Base-by-base conservation (phyloP, 1,139 yeast genomes). In the Sugiyamaella castrensis region DNA sequence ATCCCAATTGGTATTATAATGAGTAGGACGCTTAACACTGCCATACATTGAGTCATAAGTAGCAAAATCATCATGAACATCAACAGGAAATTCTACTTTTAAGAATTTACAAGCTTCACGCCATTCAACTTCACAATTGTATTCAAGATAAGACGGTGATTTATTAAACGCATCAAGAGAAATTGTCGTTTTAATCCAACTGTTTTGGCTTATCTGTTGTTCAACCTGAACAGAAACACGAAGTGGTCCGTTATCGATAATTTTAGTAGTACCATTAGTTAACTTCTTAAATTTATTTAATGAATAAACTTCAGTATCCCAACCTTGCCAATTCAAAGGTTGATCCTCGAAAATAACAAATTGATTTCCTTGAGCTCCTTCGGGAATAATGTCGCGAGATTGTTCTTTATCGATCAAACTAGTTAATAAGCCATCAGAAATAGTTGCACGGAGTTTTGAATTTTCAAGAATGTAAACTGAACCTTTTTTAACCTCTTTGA, bases 21-120 rank as follows among this genome's bases (percentile, higher is more conserved):
- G 97, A 0, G 98, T 92, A 42, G 98, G 95, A 59, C 98, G 79
- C 61, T 79, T 82, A 10, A 95, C 92, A 41, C 86, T 70, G 51
- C 98, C 98, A 68, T 87, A 92, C 69, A 91, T 96, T 2, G 97
- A 88, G 67, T 92, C 98, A 66, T 87, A 92, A 50, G 81, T 81
- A 1, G 96, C 98, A 53, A 64, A 76, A 27, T 92, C 94, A 28
- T 81, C 76, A 59, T 79, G 80, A 35, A 92, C 75, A 32, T 87
- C 85, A 15, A 92, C 95, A 2, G 97, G 97, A 69, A 91, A 89
- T 66, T 92, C 96, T 8, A 87, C 96, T 67, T 92, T 92, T 69
- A 92, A 76, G 67, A 92, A 92, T 68, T 86, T 82, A 68, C 89
- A 85, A 34, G 79, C 79, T 62, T 89, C 95, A 62, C 84, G 81